Conservation (phyloP, 2,329 filamentous ascomycete genomes). For the Xylariaceae sp. region DNA sequence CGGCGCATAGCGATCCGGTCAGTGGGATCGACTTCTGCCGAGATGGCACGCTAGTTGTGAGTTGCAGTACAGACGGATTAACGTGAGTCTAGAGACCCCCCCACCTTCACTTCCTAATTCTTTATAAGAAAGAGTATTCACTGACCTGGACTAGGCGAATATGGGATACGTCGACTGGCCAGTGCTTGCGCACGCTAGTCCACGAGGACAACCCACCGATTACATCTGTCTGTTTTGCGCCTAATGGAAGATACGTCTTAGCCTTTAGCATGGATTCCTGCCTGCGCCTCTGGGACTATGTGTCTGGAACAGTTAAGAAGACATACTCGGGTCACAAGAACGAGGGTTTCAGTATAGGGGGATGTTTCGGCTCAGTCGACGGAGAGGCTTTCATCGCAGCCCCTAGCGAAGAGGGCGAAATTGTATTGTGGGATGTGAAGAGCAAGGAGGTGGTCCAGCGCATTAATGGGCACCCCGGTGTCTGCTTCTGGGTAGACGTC, state of each 20-base stretch:
- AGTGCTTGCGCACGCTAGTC: conserved; percentile 92
- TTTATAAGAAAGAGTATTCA: neutral
- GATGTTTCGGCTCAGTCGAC: conserved; percentile 76
- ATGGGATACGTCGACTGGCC: conserved; percentile 94
- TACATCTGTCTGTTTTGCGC: conserved; percentile 86
- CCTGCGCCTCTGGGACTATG: conserved; percentile 93
- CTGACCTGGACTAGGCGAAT: conserved; percentile 64
- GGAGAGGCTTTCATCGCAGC: conserved; percentile 70
- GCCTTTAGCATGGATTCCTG: conserved; percentile 91
- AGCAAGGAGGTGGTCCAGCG: conserved; percentile 83
- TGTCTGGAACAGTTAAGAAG: conserved; percentile 88
- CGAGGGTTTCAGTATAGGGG: conserved; percentile 80
- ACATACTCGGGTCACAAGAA: conserved; percentile 96
- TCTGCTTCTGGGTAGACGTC: conserved; percentile 71
- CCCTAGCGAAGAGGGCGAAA: conserved; percentile 84
- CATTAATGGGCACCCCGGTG: conserved; percentile 56
- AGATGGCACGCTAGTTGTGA: conserved; percentile 90
- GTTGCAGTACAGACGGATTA: conserved; percentile 88
- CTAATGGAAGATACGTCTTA: conserved; percentile 91
- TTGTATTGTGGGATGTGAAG: conserved; percentile 89
- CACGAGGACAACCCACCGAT: conserved; percentile 96
- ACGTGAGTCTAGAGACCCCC: conserved; percentile 60
- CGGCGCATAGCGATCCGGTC: conserved; percentile 94
- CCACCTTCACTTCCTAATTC: neutral
- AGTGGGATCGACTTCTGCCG: conserved; percentile 90